Conservation (phyloP, 495 filamentous ascomycete species). For the Melanomma pulvis-pyrius region DNA sequence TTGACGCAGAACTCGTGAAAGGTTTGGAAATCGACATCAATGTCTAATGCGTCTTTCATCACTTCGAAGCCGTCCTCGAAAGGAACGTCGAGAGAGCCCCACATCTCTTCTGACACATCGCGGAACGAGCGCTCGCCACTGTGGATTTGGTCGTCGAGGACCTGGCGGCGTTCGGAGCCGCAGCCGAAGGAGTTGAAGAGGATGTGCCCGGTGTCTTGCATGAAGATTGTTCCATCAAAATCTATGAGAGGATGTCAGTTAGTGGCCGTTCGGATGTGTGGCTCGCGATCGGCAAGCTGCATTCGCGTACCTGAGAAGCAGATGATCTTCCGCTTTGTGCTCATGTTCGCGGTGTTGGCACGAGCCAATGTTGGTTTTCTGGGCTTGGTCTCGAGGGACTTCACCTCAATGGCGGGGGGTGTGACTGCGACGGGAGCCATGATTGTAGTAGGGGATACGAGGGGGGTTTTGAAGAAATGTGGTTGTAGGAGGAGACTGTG, state of each 20-base stretch:
- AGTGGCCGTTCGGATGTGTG: neutral
- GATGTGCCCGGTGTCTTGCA: constrained; percentile 78
- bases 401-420: constrained; percentile 30
- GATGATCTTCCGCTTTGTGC: constrained; percentile 54
- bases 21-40: constrained; percentile 66
- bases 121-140: constrained; percentile 68
- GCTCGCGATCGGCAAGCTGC: constrained; percentile 9
- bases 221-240: constrained; percentile 79
- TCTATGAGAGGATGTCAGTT: constrained; percentile 50
- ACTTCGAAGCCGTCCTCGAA: constrained; percentile 75
- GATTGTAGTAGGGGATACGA: neutral
- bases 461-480: neutral
- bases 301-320: constrained; percentile 55
- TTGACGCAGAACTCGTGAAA: constrained; percentile 69
- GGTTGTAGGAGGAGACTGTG: neutral
- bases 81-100: constrained; percentile 67
- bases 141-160: constrained; percentile 69
- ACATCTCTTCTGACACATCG: constrained; percentile 79
- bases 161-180: constrained; percentile 57
- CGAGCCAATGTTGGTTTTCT: constrained; percentile 1
- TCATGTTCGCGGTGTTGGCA: constrained; percentile 28
- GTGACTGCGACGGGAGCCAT: constrained; percentile 33
- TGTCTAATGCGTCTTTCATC: constrained; percentile 65
- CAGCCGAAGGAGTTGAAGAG: constrained; percentile 71
- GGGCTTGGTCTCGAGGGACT: constrained; percentile 15